Conservation (phyloP, 805 yeast species). For the Kodamaea hsintzibuensis region DNA sequence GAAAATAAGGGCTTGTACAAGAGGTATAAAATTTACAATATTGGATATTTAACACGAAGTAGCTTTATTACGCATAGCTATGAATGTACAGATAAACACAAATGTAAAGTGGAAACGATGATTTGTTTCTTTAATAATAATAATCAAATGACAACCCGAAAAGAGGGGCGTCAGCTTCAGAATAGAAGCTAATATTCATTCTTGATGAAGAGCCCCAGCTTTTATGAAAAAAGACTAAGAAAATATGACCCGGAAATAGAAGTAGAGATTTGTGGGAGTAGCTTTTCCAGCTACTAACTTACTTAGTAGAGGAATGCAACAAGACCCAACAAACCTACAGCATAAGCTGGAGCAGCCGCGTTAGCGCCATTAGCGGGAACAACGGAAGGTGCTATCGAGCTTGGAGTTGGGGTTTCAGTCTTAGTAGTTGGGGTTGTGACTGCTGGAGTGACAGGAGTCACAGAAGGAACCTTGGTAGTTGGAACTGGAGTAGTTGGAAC, state of each 20-base stretch:
- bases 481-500: constrained; percentile 13
- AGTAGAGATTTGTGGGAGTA: constrained; percentile 1
- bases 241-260: constrained; percentile 2
- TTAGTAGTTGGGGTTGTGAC: constrained; percentile 9
- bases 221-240: not conserved
- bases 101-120: not conserved
- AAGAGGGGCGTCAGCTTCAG: constrained; percentile 4
- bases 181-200: not conserved
- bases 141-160: not conserved
- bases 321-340: constrained; percentile 16
- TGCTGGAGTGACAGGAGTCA: constrained; percentile 8
- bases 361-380: constrained; percentile 10
- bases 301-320: constrained; percentile 16
- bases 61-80: not conserved
- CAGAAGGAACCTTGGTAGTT: constrained; percentile 10
- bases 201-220: constrained; percentile 1
- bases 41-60: not conserved
- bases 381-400: constrained; percentile 10
- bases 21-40: too few species aligned
- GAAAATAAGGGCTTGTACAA: too few species aligned
- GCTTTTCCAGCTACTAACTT: constrained; percentile 1
- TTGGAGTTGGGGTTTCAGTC: constrained; percentile 10
- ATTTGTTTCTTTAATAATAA: not conserved
- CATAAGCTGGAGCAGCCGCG: constrained; percentile 13
- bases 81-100: not conserved